Base-by-base conservation (phyloP, 768 basidiomycete species). In the Russula earlei region DNA sequence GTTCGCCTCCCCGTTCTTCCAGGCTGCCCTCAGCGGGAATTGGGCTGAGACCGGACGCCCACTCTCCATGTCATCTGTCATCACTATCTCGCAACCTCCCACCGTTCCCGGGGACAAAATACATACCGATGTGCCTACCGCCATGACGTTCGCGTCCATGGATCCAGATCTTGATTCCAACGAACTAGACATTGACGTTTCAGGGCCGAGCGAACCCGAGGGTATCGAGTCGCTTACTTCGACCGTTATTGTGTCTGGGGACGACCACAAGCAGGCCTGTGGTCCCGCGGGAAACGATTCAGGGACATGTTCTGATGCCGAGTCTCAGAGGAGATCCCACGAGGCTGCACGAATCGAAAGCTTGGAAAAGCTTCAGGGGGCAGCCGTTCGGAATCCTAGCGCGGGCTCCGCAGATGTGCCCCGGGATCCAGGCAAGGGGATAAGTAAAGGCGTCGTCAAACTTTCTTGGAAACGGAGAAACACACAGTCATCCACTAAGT, bases 1-100 rank as follows among this genome's bases (percentile, higher is more conserved):
- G 70, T 95, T 92, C 66, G 87, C 91, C 4, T 93, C 91, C n/a
- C 90, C 92, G 0, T 95, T 95, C 75, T 95, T 95, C 68, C 85
- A 93, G 69, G 90, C 89, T 17, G 85, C 91, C 9, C 73, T 95
- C 45, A 89, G 89, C 63, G 92, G 92, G 8, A 81, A 88, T 65
- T 95, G 92, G 92, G 87, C 87, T 12, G 92, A 95, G 71, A 93
- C 85, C 6, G 86, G 84, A 33, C 77, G 87, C 37, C 87, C 85
- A 19, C 79, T 75, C 22, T 90, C 86, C 54, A 81, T 86, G 75
- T 88, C 85, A 24, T 90, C 88, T 47, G 76, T 90, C 31, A 85
- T 91, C 65, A 91, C 90, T 20, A 87, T 92, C 50, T 85, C 87
- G 3, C 86, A 89, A 62, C 83, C 84, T 0, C 82, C 83, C 3